These are phyloP conservation scores for Pythium rishiriense DNA, from an alignment of 352 stramenopile species.

Conservation along the genomic window DNA sequence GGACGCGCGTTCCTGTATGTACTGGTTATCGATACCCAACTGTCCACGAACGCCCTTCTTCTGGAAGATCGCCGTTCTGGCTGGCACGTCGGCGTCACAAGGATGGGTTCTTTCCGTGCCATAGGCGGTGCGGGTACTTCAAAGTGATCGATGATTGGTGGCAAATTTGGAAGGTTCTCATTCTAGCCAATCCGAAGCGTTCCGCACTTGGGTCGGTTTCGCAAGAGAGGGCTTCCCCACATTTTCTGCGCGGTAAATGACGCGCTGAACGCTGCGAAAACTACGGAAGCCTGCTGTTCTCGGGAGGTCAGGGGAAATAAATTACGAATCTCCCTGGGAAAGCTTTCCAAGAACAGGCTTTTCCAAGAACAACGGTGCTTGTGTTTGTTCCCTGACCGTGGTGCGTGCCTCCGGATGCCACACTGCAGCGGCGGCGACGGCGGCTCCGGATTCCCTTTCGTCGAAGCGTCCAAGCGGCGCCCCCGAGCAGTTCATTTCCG, in stretches of 20 bases:
- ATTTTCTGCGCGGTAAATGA: conserved; percentile 26
- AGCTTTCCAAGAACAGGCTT: neutral
- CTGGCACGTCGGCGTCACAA: neutral
- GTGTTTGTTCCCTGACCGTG: neutral
- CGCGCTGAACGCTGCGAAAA: conserved; percentile 15
- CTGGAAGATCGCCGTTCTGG: neutral
- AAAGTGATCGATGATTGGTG: conserved; percentile 8
- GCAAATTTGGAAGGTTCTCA: conserved; percentile 1
- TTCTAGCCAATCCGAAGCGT: conserved; percentile 16
- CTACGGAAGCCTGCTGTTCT: neutral
- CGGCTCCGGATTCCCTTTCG: conserved; percentile 12
- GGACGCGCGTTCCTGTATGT: neutral
- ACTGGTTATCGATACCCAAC: neutral
- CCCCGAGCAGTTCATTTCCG: conserved; percentile 14
- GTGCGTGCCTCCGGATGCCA: neutral
- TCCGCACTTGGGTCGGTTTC: conserved; percentile 7
- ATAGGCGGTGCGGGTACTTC: neutral
- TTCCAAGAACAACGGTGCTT: neutral
- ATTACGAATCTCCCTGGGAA: conserved; percentile 7
- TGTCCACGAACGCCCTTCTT: neutral
- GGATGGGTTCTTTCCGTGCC: neutral
- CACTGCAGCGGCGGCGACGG: neutral
- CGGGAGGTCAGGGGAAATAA: neutral
- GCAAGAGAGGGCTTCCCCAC: conserved; percentile 10
- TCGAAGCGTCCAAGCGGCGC: conserved; percentile 16